Evolutionary conservation across 2,329 filamentous ascomycete species (phyloP).

Genomic region (Fusarium drepaniforme): DNA sequence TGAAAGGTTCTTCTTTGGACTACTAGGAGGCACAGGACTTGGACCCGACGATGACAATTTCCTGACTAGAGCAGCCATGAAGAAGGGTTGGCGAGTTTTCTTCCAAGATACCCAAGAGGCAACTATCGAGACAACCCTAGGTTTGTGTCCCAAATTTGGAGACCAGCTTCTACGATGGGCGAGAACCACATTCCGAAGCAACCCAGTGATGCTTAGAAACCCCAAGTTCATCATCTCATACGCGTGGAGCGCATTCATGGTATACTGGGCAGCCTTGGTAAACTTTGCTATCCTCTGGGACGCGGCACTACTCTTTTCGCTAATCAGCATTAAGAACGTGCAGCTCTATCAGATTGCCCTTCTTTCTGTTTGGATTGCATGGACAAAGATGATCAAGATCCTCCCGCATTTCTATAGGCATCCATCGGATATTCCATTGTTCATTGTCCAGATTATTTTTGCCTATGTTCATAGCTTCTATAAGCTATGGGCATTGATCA

Average conservation of each 20-base stretch:
- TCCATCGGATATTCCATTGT: slow-evolving; percentile 63
- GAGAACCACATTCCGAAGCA: slow-evolving; percentile 69
- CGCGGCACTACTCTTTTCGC: slow-evolving; percentile 51
- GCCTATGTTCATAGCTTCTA: slow-evolving; percentile 69
- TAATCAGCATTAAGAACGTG: slow-evolving; percentile 2
- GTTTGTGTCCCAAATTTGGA: slow-evolving; percentile 61
- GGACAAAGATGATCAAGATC: slow-evolving; percentile 70
- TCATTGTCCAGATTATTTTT: slow-evolving; percentile 65
- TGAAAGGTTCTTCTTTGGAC: slow-evolving; percentile 63
- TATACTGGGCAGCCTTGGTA: slow-evolving; percentile 65
- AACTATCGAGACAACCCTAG: slow-evolving; percentile 65
- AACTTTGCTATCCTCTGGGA: slow-evolving; percentile 71
- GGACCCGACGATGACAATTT: slow-evolving; percentile 72
- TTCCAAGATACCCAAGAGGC: slow-evolving; percentile 65
- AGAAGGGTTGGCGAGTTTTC: slow-evolving; percentile 63
- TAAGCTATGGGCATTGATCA: slow-evolving; percentile 68
- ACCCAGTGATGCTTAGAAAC: slow-evolving; percentile 62
- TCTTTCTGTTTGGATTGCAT: slow-evolving; percentile 60
- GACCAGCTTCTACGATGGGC: slow-evolving; percentile 68
- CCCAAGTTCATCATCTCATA: slow-evolving; percentile 42
- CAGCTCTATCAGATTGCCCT: background rate
- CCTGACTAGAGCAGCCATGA: slow-evolving; percentile 65
- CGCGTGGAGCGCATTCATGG: slow-evolving; percentile 65
- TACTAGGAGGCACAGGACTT: slow-evolving; percentile 53
- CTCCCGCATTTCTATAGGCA: slow-evolving; percentile 63